Conservation (phyloP, 495 filamentous ascomycete species). For the Aspergillus wentii region DNA sequence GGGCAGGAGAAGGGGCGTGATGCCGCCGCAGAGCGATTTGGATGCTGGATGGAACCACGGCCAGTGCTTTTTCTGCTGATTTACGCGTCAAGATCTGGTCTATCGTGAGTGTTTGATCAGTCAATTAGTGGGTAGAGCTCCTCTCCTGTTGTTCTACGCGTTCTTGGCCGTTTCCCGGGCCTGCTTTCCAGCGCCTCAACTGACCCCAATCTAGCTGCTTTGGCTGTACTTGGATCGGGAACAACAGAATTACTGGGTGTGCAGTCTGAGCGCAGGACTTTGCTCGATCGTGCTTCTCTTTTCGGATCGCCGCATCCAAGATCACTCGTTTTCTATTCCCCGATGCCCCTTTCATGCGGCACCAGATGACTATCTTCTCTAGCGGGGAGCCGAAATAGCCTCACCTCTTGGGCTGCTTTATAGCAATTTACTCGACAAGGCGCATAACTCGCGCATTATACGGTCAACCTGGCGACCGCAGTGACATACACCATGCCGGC, state of each 20-base stretch:
- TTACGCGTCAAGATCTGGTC: constrained; percentile 32
- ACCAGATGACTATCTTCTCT: constrained; percentile 21
- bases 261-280: too few species aligned
- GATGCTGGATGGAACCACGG: constrained; percentile 24
- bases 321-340: constrained; percentile 14
- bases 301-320: constrained; percentile 11
- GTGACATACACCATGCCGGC: constrained; percentile 45
- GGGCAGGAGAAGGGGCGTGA: constrained; percentile 33
- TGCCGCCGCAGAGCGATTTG: constrained; percentile 31
- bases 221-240: too few species aligned
- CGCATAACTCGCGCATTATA: constrained; percentile 8
- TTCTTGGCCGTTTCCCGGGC: constrained; percentile 13
- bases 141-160: constrained; percentile 15
- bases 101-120: constrained; percentile 5
- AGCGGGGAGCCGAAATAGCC: constrained; percentile 17
- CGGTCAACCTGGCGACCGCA: constrained; percentile 41
- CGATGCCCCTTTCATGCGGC: constrained; percentile 19
- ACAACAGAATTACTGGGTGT: too few species aligned
- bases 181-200: constrained; percentile 7
- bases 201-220: constrained; percentile 8
- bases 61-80: constrained; percentile 24
- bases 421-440: constrained; percentile 5
- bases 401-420: constrained; percentile 12
- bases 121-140: constrained; percentile 19
- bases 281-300: too few species aligned